Evolutionary conservation across 805 yeast genomes (phyloP), one percentile per base, ranked within the genome.

Genomic region (Candida nonsorbophila): DNA sequence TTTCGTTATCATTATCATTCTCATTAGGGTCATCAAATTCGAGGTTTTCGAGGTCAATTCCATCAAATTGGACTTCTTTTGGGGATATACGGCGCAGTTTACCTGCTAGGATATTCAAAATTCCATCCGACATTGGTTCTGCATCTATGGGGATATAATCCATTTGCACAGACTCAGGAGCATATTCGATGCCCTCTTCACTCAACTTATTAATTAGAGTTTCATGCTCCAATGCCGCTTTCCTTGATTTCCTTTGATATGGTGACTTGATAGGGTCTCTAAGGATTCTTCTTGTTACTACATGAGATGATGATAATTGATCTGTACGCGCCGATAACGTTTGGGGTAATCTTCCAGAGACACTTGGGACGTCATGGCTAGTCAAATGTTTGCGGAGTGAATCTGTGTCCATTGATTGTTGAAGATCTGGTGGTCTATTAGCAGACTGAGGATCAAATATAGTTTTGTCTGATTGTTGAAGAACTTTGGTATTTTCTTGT

Each of bases 101-200:
- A 27, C 27, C 29, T 24, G 47, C 27, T 55, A 58, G 36, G 29
- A 47, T 22, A n/a, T 37, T 22, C 32, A 47, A 30, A 28, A 45
- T 42, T n/a, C 31, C 37, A n/a, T 47, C 42, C 5, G 53, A 43
- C 20, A 70, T 52, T 1, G 68, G 64, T n/a, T 60, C 62, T 36
- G 62, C 51, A 22, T 64, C 67, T 37, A 55, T 41, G 15, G 81
- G 80, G 5, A 56, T 46, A 35, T 69, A 64, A 3, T 67, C 62
- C 14, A 63, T 37, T 14, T 61, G 68, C 19, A 28, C 19, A 16
- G 24, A 23, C 12, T 23, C 25, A 14, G n/a, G 12, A 5, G 22
- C 9, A 7, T 20, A 8, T 20, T 25, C 16, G 3, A 19, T 20
- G 14, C 13, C 22, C 22, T 37, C 39, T 25, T 38, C 45, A 6